Base-by-base conservation (phyloP, 2,329 filamentous ascomycete species). In the Exserohilum rostratum region DNA sequence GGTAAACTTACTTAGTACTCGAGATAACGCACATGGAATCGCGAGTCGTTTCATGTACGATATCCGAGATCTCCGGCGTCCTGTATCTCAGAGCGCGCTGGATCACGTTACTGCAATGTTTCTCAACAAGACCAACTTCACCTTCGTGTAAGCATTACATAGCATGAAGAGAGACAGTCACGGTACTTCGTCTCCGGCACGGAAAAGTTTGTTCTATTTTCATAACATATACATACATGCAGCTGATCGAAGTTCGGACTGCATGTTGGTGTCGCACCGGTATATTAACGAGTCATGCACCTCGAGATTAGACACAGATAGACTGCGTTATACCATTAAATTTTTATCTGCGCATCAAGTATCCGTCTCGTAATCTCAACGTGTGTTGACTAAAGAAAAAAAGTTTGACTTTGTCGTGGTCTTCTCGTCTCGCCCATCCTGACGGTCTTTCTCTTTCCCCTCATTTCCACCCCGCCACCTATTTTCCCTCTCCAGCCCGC, bases 401-500 rank as follows among this genome's bases (percentile, higher is more conserved):
- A 5, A 45, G 15, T 31, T 20, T 15, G 22, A 6, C 17, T 39
- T 29, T 11, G 30, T 37, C 25, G 10, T 52, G 34, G 45, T 44
- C 34, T 34, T 25, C 13, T 20, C 29, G 40, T 18, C 39, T 30
- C n/a, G 11, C n/a, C 25, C 11, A 37, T 18, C 33, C 13, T 38
- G 4, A 7, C 12, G 5, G 12, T 25, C 33, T 18, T 34, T 17
- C 38, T 46, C 52, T 25, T 38, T 38, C n/a, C 3, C 18, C 12
- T 37, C 17, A 45, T 37, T 33, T n/a, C 22, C 46, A 27, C 9
- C 10, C 18, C 20, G 15, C 22, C 29, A 20, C 10, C 50, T 72
- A 79, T 69, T 78, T 80, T 49, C 78, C 78, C 61, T 80, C 75
- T 0, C 79, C 78, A 52, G 78, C 78, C 55, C 78, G 70, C 73